Evolutionary conservation across 331 rosid species (phyloP).

Genomic region (Erythrophleum ivorense): DNA sequence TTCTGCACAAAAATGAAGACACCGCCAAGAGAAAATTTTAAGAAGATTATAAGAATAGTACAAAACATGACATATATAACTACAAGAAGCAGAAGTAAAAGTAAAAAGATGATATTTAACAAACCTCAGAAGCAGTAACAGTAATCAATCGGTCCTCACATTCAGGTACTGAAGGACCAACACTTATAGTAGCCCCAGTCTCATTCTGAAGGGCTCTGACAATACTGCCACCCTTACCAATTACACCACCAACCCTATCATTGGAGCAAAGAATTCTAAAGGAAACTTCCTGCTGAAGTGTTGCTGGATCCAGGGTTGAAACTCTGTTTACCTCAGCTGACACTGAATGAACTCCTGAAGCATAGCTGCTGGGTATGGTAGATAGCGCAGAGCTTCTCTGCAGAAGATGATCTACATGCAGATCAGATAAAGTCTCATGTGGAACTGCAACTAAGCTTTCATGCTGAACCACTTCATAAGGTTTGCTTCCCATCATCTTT

Average conservation of each 20-base stretch:
- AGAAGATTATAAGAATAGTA: slow-evolving; percentile 19
- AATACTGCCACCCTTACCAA: slow-evolving; percentile 92
- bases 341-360: slow-evolving; percentile 61
- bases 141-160: slow-evolving; percentile 85
- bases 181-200: slow-evolving; percentile 81
- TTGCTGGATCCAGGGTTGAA: slow-evolving; percentile 55
- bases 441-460: slow-evolving; percentile 62
- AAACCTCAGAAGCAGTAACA: slow-evolving; percentile 86
- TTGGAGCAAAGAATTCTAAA: slow-evolving; percentile 83
- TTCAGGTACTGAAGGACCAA: slow-evolving; percentile 68
- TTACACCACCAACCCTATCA: slow-evolving; percentile 88
- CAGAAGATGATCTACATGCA: slow-evolving; percentile 55
- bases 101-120: slow-evolving; percentile 31
- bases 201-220: slow-evolving; percentile 87
- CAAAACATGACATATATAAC: slow-evolving; percentile 15
- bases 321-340: slow-evolving; percentile 65
- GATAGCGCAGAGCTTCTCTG: slow-evolving; percentile 59
- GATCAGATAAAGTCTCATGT: slow-evolving; percentile 54
- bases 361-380: slow-evolving; percentile 58
- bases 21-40: slow-evolving; percentile 11
- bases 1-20: slow-evolving; percentile 54
- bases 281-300: slow-evolving; percentile 64
- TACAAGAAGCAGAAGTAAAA: slow-evolving; percentile 25
- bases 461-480: slow-evolving; percentile 57
- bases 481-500: slow-evolving; percentile 58